These are phyloP conservation scores for Globisporangium echinulatum DNA, from an alignment of 352 stramenopile genomes.

Conservation along the genomic window DNA sequence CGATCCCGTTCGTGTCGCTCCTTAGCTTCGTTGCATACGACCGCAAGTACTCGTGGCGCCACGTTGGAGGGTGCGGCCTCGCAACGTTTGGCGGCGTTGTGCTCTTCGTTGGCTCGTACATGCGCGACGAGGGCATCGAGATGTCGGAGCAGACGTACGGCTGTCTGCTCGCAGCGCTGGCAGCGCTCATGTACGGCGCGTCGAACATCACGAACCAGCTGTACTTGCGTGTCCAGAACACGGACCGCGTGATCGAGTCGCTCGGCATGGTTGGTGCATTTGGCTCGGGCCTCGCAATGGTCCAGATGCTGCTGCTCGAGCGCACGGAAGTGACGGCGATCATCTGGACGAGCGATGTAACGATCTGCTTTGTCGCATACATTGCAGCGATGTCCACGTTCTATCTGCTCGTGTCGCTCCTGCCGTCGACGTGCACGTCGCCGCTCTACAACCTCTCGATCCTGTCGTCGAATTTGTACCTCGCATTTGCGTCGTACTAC, in stretches of 20 bases:
- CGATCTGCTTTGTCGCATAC: slow-evolving; percentile 27
- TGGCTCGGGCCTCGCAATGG: slow-evolving; percentile 18
- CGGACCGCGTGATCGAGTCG: slow-evolving; percentile 23
- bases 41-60: slow-evolving; percentile 20
- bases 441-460: slow-evolving; percentile 33
- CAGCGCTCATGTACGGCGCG: slow-evolving; percentile 26
- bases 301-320: slow-evolving; percentile 25
- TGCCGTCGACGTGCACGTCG: slow-evolving; percentile 21
- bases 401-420: slow-evolving; percentile 29
- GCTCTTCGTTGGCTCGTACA: slow-evolving; percentile 20
- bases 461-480: slow-evolving; percentile 30
- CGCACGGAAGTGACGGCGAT: slow-evolving; percentile 16
- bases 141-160: slow-evolving; percentile 24
- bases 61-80: slow-evolving; percentile 22
- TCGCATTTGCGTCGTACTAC: slow-evolving; percentile 21
- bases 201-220: slow-evolving; percentile 36
- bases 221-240: slow-evolving; percentile 19
- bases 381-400: slow-evolving; percentile 29
- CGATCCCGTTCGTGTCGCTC: slow-evolving; percentile 37
- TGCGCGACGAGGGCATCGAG: slow-evolving; percentile 11
- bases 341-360: slow-evolving; percentile 19
- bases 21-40: slow-evolving; percentile 21
- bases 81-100: slow-evolving; percentile 16
- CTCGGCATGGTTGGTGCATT: slow-evolving; percentile 27
- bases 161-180: slow-evolving; percentile 23